phyloP scores from a whole-genome alignment of 768 basidiomycete species.

The Tephrocybe rancida region DNA sequence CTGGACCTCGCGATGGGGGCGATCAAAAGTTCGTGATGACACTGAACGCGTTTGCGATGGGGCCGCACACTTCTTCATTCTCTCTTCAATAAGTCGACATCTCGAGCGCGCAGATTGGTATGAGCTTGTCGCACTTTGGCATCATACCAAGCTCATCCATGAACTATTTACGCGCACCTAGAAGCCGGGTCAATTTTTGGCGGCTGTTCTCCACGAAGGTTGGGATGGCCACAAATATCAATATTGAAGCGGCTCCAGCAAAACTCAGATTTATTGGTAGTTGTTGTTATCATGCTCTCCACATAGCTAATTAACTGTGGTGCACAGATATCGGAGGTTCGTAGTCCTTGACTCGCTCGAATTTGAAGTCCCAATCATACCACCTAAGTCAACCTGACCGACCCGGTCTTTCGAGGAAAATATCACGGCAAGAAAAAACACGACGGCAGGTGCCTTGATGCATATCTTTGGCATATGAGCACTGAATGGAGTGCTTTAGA shows the following conservation, averaged over 20 bases:
- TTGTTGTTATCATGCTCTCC: background rate
- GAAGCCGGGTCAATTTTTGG: no score
- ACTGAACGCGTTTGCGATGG: background rate
- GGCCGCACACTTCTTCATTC: background rate
- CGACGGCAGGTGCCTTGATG: slow-evolving; percentile 34
- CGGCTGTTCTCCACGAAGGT: background rate
- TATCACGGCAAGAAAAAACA: slow-evolving; percentile 54
- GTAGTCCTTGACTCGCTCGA: background rate
- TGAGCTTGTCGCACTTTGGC: no score
- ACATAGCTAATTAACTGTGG: background rate
- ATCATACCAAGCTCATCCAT: no score
- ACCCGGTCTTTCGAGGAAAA: slow-evolving; percentile 56
- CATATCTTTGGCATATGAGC: background rate
- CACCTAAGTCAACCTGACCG: slow-evolving; percentile 40
- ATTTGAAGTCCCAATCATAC: background rate
- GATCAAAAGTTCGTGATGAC: background rate
- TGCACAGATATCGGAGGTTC: slow-evolving; percentile 6
- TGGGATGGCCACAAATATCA: background rate
- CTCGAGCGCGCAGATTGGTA: background rate
- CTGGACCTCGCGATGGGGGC: no score
- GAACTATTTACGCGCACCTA: no score
- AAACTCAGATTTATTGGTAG: slow-evolving; percentile 4
- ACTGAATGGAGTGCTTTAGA: slow-evolving; percentile 39
- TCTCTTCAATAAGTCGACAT: no score
- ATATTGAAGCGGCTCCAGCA: background rate